phyloP scores from a whole-genome alignment of 1,284 basidiomycete genomes.

The Puccinia polysora region DNA sequence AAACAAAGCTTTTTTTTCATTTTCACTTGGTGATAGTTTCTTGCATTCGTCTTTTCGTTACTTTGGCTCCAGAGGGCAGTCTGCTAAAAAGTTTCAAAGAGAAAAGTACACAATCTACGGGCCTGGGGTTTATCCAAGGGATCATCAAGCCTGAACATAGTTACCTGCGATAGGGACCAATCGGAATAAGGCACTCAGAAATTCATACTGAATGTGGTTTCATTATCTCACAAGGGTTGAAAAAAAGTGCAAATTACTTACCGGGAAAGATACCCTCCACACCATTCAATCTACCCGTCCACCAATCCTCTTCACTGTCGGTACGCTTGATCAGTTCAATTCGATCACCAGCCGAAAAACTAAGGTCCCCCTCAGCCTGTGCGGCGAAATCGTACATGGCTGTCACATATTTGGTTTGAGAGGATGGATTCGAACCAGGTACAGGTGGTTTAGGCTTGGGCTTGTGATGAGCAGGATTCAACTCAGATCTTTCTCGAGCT shows the following conservation, averaged over 20 bases:
- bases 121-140: too few species aligned
- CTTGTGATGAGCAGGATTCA: slow-evolving; percentile 60
- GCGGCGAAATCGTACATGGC: slow-evolving; percentile 94
- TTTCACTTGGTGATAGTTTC: too few species aligned
- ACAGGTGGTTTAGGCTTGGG: slow-evolving; percentile 74
- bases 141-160: slow-evolving; percentile 1
- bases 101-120: too few species aligned
- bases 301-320: slow-evolving; percentile 88
- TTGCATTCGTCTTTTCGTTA: too few species aligned
- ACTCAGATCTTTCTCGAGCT: slow-evolving; percentile 52
- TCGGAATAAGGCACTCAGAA: too few species aligned
- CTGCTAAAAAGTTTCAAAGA: too few species aligned
- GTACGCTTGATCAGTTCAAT: slow-evolving; percentile 88
- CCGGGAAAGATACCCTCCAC: slow-evolving; percentile 89
- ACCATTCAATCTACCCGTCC: slow-evolving; percentile 85
- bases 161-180: slow-evolving; percentile 1
- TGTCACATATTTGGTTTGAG: slow-evolving; percentile 69
- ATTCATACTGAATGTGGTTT: too few species aligned
- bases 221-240: too few species aligned
- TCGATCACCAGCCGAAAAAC: slow-evolving; percentile 82
- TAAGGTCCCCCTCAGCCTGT: slow-evolving; percentile 88
- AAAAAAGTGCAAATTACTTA: not conserved
- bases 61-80: too few species aligned
- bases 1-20: too few species aligned
- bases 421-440: slow-evolving; percentile 61